Evolutionary conservation across 331 rosid species (phyloP).

Genomic region (Pyrus hybrid): DNA sequence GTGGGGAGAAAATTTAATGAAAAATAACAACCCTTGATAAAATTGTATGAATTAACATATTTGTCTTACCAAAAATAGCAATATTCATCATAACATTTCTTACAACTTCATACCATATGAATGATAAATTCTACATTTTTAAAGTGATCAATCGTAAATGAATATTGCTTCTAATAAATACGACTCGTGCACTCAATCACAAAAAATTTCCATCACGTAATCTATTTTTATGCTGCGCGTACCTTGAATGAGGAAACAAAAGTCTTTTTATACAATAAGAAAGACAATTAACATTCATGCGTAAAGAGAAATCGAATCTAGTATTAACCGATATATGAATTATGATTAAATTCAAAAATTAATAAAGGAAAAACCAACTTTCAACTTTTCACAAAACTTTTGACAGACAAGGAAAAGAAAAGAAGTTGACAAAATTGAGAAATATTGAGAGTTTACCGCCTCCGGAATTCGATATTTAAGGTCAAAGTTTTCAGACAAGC

Average conservation of each 20-base stretch:
- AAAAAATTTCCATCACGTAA: neutral
- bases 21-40: neutral
- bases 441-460: conserved; percentile 25
- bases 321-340: too few relatives aligned
- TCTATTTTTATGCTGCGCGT: too few relatives aligned
- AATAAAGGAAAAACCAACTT: too few relatives aligned
- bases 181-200: neutral
- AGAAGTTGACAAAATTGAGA: neutral
- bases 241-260: accelerated
- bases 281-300: accelerated
- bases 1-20: neutral
- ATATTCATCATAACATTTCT: neutral
- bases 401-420: neutral
- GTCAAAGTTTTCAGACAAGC: conserved; percentile 8
- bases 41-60: neutral
- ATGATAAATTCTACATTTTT: neutral
- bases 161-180: neutral
- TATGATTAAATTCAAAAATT: too few relatives aligned
- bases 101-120: neutral
- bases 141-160: neutral
- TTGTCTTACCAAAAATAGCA: neutral
- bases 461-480: conserved; percentile 22
- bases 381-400: neutral
- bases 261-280: too few relatives aligned
- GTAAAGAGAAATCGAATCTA: accelerated